Percentiles rank a stretch among this genome's conserved stretches.
Conservation (phyloP, 176 grass and related monocot species). For the Carex parvula region DNA sequence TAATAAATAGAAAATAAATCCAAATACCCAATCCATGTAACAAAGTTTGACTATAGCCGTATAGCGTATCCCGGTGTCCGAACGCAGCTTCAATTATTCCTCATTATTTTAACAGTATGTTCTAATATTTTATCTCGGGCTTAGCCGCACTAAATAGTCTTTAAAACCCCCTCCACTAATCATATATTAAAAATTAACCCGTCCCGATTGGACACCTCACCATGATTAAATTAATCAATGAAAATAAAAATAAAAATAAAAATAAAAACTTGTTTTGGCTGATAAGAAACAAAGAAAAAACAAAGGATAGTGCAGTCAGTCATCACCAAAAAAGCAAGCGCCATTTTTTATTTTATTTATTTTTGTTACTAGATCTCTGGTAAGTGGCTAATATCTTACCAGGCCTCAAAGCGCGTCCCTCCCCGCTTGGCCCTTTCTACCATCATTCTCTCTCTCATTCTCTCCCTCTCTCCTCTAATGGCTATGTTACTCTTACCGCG, state of each 20-base stretch:
- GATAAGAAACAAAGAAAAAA: not conserved
- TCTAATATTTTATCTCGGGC: not conserved
- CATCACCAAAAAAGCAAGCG: conserved; percentile 48
- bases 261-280: too few relatives aligned
- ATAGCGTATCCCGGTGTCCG: not conserved
- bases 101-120: not conserved
- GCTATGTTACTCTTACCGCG: conserved; percentile 1
- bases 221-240: not conserved
- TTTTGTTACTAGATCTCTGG: not conserved
- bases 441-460: not conserved
- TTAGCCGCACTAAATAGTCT: not conserved
- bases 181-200: conserved; percentile 14
- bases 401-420: conserved; percentile 8
- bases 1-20: not conserved
- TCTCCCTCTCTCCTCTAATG: conserved; percentile 18
- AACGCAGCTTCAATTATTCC: not conserved
- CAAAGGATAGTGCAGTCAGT: not conserved
- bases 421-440: not conserved
- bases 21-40: not conserved
- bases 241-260: not conserved
- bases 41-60: not conserved
- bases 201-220: not conserved
- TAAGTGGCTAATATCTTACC: conserved; percentile 25
- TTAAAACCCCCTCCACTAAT: not conserved
- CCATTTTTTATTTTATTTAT: not conserved